Evolutionary conservation across 192 early-diverging fungal genomes (phyloP).

Genomic region (Chytriomyces hyalinus): DNA sequence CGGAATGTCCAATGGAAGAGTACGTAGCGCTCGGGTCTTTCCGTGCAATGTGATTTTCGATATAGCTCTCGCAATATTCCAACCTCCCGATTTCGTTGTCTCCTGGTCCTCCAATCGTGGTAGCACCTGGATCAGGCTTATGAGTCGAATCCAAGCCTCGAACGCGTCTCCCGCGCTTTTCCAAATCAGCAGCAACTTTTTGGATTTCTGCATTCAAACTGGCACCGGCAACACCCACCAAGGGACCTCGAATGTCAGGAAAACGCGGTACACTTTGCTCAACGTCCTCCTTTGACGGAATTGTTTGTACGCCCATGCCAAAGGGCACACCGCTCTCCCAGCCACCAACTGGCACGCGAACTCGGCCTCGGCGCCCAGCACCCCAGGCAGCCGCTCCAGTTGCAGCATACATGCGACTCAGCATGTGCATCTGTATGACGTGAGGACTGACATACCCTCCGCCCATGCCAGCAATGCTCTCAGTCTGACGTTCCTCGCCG

Average conservation of each 20-base stretch:
- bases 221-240: slow-evolving; percentile 14
- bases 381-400: slow-evolving; percentile 29
- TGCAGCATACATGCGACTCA: slow-evolving; percentile 21
- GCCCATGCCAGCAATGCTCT: not conserved
- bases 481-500: not conserved
- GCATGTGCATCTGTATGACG: slow-evolving; percentile 31
- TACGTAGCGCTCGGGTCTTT: not conserved
- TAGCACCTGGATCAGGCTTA: not conserved
- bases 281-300: slow-evolving; percentile 1
- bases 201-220: slow-evolving; percentile 19
- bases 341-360: slow-evolving; percentile 31
- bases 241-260: slow-evolving; percentile 18
- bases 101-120: not conserved
- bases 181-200: slow-evolving; percentile 7
- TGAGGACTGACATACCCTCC: slow-evolving; percentile 32
- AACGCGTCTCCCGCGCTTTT: not conserved
- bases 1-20: not conserved
- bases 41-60: not conserved
- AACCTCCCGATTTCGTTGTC: not conserved
- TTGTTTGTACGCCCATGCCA: slow-evolving; percentile 32
- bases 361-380: slow-evolving; percentile 9
- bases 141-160: not conserved
- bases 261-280: not conserved
- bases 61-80: too few relatives aligned
- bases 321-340: slow-evolving; percentile 27